phyloP scores from a whole-genome alignment of 768 basidiomycete species.

The Gyrodon lividus region DNA sequence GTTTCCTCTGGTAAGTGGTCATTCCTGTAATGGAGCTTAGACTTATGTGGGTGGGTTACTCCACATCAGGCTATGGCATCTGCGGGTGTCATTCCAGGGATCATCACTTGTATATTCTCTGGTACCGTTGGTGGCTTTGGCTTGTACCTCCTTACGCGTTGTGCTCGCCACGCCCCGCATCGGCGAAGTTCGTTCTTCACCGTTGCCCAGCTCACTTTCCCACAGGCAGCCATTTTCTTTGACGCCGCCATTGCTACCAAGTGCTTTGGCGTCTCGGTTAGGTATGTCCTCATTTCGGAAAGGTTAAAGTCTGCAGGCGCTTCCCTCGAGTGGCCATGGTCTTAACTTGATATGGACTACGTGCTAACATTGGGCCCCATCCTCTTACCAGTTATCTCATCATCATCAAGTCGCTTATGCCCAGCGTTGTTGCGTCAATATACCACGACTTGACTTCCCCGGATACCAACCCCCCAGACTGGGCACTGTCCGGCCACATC shows the following conservation, averaged over 20 bases:
- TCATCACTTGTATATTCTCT: constrained; percentile 83
- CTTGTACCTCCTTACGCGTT: constrained; percentile 82
- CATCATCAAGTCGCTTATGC: constrained; percentile 91
- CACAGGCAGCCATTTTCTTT: constrained; percentile 82
- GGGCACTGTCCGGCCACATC: constrained; percentile 72
- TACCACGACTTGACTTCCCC: constrained; percentile 75
- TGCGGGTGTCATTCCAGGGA: constrained; percentile 85
- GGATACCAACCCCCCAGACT: constrained; percentile 64
- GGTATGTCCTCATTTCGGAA: constrained; percentile 42
- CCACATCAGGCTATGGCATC: constrained; percentile 80
- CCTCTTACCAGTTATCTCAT: constrained; percentile 66
- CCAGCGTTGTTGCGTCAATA: constrained; percentile 81
- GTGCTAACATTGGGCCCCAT: background rate
- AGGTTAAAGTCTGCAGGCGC: too few species aligned
- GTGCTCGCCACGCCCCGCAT: constrained; percentile 74
- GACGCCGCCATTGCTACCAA: constrained; percentile 94
- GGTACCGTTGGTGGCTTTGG: constrained; percentile 79
- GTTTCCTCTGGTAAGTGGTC: constrained; percentile 66
- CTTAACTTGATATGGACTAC: background rate
- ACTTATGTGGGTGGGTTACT: background rate
- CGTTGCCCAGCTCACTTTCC: constrained; percentile 83
- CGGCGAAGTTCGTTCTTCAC: constrained; percentile 82
- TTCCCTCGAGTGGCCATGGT: background rate
- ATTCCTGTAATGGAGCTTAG: background rate
- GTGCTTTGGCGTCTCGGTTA: constrained; percentile 95